These are phyloP conservation scores for Amanita rubescens DNA, from an alignment of 768 basidiomycete genomes.

Conservation along the genomic window DNA sequence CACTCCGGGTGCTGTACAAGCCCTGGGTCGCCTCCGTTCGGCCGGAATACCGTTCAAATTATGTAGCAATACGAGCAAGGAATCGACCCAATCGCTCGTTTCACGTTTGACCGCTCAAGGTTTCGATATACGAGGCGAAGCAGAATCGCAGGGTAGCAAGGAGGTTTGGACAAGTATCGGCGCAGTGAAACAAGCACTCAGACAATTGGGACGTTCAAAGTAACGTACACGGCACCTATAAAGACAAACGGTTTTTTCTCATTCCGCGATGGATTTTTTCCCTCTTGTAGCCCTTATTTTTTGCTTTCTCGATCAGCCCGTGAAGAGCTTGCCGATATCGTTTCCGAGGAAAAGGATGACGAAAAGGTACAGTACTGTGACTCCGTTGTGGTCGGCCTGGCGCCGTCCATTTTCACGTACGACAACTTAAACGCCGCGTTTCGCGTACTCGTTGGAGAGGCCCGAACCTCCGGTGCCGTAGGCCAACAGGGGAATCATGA, in stretches of 20 bases:
- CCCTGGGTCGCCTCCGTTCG: slow-evolving; percentile 29
- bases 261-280: not conserved
- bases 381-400: slow-evolving; percentile 57
- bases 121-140: slow-evolving; percentile 29
- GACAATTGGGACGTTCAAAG: slow-evolving; percentile 34
- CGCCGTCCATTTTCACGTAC: slow-evolving; percentile 46
- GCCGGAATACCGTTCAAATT: slow-evolving; percentile 38
- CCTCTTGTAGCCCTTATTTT: slow-evolving; percentile 39
- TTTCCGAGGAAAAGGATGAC: not conserved
- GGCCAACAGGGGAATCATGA: not conserved
- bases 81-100: slow-evolving; percentile 41
- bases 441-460: slow-evolving; percentile 47
- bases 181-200: slow-evolving; percentile 42
- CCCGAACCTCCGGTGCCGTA: not conserved
- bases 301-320: slow-evolving; percentile 45
- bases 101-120: slow-evolving; percentile 38
- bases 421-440: slow-evolving; percentile 56
- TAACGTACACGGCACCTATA: not conserved
- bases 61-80: slow-evolving; percentile 69
- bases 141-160: slow-evolving; percentile 11
- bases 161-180: slow-evolving; percentile 64
- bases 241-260: not conserved
- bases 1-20: slow-evolving; percentile 39
- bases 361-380: slow-evolving; percentile 30
- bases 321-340: slow-evolving; percentile 27